phyloP scores from a whole-genome alignment of 176 grass and related monocot species.

The Juncus effusus region DNA sequence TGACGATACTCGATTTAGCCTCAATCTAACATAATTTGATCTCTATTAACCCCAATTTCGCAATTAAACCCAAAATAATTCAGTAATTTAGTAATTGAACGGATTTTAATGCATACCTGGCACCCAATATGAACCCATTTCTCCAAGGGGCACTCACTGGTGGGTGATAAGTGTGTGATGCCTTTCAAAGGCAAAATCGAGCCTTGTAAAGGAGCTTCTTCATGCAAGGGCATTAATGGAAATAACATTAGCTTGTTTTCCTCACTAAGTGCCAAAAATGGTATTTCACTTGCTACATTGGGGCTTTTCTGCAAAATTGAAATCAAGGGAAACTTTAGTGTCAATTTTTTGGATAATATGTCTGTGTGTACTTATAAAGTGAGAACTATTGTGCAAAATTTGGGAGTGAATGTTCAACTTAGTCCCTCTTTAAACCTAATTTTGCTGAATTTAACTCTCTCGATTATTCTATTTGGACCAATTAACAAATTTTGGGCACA shows the following conservation, averaged over 20 bases:
- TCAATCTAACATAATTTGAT: background rate
- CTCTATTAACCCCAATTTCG: background rate
- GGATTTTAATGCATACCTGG: constrained; percentile 46
- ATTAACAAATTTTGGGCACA: too few species aligned
- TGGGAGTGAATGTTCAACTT: too few species aligned
- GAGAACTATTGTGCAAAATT: too few species aligned
- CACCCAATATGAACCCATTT: constrained; percentile 89
- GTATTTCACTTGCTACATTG: constrained; percentile 37
- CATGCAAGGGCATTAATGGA: constrained; percentile 61
- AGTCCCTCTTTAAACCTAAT: too few species aligned
- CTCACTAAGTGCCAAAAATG: constrained; percentile 80
- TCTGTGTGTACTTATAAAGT: too few species aligned
- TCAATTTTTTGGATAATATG: too few species aligned
- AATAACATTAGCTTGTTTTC: constrained; percentile 73
- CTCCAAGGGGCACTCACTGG: constrained; percentile 54
- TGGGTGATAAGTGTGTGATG: constrained; percentile 38
- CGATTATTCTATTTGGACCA: too few species aligned
- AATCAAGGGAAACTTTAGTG: background rate
- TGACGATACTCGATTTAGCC: background rate
- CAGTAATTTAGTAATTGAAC: background rate
- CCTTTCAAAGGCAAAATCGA: constrained; percentile 53
- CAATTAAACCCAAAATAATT: constrained; percentile 4
- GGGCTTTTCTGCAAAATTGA: constrained; percentile 34
- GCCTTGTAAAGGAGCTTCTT: constrained; percentile 44
- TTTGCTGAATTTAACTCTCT: too few species aligned